These are phyloP conservation scores for Penicillium sp. DNA, from an alignment of 2,329 filamentous ascomycete species.

Conservation along the genomic window DNA sequence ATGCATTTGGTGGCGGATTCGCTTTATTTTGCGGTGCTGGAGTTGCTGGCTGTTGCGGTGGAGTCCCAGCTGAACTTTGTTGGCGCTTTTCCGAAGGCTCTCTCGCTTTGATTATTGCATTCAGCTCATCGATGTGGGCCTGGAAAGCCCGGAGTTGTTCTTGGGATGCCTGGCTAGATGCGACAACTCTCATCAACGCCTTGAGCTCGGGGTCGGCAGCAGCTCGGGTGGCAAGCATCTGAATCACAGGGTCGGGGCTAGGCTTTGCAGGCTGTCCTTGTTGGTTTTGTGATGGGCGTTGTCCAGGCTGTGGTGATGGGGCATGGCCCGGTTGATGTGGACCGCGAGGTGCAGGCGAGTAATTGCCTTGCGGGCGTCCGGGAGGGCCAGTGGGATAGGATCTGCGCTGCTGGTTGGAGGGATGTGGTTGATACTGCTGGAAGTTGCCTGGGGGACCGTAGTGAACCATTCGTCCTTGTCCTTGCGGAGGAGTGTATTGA, in stretches of 20 bases:
- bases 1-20: slow-evolving; percentile 18
- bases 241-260: slow-evolving; percentile 52
- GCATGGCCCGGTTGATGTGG: slow-evolving; percentile 23
- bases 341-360: slow-evolving; percentile 21
- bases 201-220: slow-evolving; percentile 51
- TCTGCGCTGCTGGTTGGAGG: slow-evolving; percentile 29
- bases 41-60: slow-evolving; percentile 14
- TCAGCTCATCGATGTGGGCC: slow-evolving; percentile 53
- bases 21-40: slow-evolving; percentile 10
- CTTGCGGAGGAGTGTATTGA: slow-evolving; percentile 40
- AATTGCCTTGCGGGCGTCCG: slow-evolving; percentile 26
- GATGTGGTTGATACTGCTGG: slow-evolving; percentile 45
- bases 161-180: slow-evolving; percentile 50
- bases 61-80: slow-evolving; percentile 17
- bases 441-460: slow-evolving; percentile 43
- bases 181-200: slow-evolving; percentile 53
- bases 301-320: slow-evolving; percentile 21
- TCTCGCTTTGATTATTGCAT: slow-evolving; percentile 49
- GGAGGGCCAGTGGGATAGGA: slow-evolving; percentile 28
- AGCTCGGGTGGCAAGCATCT: slow-evolving; percentile 53
- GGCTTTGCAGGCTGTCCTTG: slow-evolving; percentile 42
- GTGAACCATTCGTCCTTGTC: slow-evolving; percentile 45
- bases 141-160: slow-evolving; percentile 53
- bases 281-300: slow-evolving; percentile 32
- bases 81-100: slow-evolving; percentile 41